phyloP scores from a whole-genome alignment of 306 rosid species.

The Nissolia schottii region DNA sequence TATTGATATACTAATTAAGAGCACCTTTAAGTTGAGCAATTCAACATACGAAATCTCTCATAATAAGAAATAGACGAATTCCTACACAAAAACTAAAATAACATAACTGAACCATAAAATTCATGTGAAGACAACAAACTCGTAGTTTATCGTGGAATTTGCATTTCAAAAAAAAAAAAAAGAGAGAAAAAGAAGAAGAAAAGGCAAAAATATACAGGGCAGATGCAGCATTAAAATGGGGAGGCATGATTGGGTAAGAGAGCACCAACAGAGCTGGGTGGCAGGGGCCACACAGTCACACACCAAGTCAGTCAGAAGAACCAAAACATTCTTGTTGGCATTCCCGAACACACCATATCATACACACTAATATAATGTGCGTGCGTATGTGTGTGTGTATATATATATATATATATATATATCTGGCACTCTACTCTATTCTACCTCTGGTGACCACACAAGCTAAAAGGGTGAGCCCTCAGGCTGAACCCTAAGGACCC shows the following conservation, averaged over 20 bases:
- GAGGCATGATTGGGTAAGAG: constrained; percentile 36
- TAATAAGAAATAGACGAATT: neutral
- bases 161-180: neutral
- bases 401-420: too few relatives aligned
- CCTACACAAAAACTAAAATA: neutral
- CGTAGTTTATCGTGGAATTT: neutral
- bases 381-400: too few relatives aligned
- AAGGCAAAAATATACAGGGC: neutral
- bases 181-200: neutral
- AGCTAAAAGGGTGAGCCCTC: constrained; percentile 29
- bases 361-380: too few relatives aligned
- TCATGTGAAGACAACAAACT: neutral
- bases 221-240: neutral
- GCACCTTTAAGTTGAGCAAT: neutral
- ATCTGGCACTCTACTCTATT: constrained; percentile 30
- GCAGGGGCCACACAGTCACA: constrained; percentile 11
- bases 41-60: neutral
- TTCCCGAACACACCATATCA: constrained; percentile 41
- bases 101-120: neutral
- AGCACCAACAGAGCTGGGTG: constrained; percentile 23
- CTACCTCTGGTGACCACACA: constrained; percentile 44
- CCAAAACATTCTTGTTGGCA: constrained; percentile 79
- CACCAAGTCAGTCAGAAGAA: constrained; percentile 32
- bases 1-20: neutral
- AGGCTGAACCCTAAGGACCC: constrained; percentile 38